These are phyloP conservation scores for Astrephomene gubernaculifera DNA, from an alignment of 139 green algal species.

Conservation along the genomic window DNA sequence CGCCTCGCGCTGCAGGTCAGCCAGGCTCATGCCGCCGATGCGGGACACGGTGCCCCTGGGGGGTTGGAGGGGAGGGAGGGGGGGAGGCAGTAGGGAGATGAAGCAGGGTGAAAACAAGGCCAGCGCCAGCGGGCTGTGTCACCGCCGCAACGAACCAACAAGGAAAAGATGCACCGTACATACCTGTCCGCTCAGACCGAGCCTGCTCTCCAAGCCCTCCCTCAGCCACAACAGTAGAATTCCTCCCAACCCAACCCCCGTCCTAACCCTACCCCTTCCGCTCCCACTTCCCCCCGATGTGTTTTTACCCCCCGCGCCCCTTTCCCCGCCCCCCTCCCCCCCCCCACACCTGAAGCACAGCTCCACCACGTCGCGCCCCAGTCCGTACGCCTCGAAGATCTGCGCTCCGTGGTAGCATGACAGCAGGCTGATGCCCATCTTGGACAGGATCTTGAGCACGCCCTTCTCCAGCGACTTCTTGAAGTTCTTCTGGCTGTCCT, in stretches of 20 bases:
- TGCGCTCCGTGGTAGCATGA: constrained; percentile 88
- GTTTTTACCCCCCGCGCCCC: too few relatives aligned
- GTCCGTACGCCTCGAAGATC: constrained; percentile 99
- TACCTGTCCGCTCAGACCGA: too few relatives aligned
- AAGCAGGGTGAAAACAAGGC: not conserved
- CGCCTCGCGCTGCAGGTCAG: constrained; percentile 92
- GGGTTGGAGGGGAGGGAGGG: not conserved
- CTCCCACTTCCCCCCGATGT: too few relatives aligned
- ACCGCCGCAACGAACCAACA: too few relatives aligned
- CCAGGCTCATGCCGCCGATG: constrained; percentile 96
- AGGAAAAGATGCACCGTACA: too few relatives aligned
- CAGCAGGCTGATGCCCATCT: constrained; percentile 99
- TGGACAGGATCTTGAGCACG: constrained; percentile 99
- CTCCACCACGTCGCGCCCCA: constrained; percentile 93
- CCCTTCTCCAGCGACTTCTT: constrained; percentile 97
- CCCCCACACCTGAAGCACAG: constrained; percentile 69
- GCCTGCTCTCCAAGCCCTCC: too few relatives aligned
- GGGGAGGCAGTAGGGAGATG: not conserved
- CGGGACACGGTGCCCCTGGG: constrained; percentile 90
- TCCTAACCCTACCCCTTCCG: too few relatives aligned
- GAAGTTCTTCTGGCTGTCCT: constrained; percentile 91
- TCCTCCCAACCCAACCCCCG: too few relatives aligned
- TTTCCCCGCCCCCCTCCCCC: not conserved
- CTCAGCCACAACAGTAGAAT: too few relatives aligned
- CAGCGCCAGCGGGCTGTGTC: too few relatives aligned